These are phyloP conservation scores for Kwoniella shivajii DNA, from an alignment of 1,284 basidiomycete species.

Conservation along the genomic window DNA sequence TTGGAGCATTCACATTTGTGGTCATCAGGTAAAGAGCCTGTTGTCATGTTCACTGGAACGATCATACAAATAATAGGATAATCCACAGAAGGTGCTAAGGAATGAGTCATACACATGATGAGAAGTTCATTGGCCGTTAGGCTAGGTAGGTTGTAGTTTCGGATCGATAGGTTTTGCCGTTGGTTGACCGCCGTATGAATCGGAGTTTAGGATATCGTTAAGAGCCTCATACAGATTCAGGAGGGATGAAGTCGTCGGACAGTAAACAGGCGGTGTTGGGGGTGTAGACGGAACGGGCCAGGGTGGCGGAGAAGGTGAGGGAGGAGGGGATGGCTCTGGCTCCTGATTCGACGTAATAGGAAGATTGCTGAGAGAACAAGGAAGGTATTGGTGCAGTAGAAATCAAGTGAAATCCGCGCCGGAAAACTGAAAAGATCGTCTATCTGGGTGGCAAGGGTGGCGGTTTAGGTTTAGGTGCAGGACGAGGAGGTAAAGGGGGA, in stretches of 20 bases:
- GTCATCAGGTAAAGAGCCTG: slow-evolving; percentile 10
- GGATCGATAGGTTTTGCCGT: slow-evolving; percentile 8
- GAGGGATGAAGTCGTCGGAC: no score
- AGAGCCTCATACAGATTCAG: no score
- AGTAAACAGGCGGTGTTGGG: slow-evolving; percentile 28
- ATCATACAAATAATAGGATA: background rate
- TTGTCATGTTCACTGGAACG: background rate
- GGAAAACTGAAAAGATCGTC: no score
- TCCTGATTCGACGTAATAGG: slow-evolving; percentile 4
- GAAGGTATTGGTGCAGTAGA: background rate
- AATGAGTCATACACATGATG: slow-evolving; percentile 12
- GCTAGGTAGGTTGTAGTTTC: background rate
- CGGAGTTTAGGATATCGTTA: no score
- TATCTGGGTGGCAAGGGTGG: background rate
- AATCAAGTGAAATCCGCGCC: background rate
- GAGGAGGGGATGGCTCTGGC: slow-evolving; percentile 28
- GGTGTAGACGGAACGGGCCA: slow-evolving; percentile 23
- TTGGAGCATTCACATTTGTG: slow-evolving; percentile 20
- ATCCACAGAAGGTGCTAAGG: background rate
- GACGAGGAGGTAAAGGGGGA: background rate
- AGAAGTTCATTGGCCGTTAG: background rate
- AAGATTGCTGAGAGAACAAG: background rate
- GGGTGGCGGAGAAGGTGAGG: slow-evolving; percentile 23
- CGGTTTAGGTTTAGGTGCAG: background rate
- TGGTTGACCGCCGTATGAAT: slow-evolving; percentile 9